Percentiles rank a stretch among this genome's conserved stretches.
These are phyloP conservation scores for Zoysia japonica DNA, from an alignment of 176 grass and related monocot genomes.

Conservation along the genomic window DNA sequence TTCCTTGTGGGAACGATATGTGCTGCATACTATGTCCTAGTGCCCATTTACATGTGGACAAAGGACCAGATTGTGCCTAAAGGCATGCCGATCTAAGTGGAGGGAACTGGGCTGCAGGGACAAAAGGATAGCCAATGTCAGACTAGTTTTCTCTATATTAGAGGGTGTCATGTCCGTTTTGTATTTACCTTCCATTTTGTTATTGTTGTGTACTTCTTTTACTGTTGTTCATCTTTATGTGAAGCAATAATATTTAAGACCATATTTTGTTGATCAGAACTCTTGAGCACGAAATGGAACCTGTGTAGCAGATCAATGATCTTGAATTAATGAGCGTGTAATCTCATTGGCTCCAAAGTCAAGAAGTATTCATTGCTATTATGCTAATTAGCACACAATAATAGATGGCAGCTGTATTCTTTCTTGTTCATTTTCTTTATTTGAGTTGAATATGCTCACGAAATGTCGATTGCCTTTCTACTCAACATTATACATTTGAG, in stretches of 20 bases:
- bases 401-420: not conserved
- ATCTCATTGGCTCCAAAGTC: not conserved
- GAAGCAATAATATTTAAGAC: conserved; percentile 41
- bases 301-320: conserved; percentile 17
- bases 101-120: conserved; percentile 25
- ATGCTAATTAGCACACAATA: conserved; percentile 10
- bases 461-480: conserved; percentile 13
- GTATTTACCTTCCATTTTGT: conserved; percentile 33
- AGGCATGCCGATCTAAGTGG: conserved; percentile 78
- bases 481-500: not conserved
- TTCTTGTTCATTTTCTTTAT: not conserved
- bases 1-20: conserved; percentile 74
- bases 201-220: conserved; percentile 30
- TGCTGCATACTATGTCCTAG: conserved; percentile 82
- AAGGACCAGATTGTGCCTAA: conserved; percentile 95
- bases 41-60: conserved; percentile 99
- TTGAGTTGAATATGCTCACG: not conserved
- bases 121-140: conserved; percentile 33
- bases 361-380: conserved; percentile 11
- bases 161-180: conserved; percentile 35
- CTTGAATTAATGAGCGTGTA: conserved; percentile 3
- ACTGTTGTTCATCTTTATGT: conserved; percentile 27
- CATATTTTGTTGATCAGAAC: not conserved
- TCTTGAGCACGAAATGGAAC: conserved; percentile 31
- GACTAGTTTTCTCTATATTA: conserved; percentile 54